Evolutionary conservation across 805 yeast species (phyloP).

Genomic region (Kuraishia piskuri): DNA sequence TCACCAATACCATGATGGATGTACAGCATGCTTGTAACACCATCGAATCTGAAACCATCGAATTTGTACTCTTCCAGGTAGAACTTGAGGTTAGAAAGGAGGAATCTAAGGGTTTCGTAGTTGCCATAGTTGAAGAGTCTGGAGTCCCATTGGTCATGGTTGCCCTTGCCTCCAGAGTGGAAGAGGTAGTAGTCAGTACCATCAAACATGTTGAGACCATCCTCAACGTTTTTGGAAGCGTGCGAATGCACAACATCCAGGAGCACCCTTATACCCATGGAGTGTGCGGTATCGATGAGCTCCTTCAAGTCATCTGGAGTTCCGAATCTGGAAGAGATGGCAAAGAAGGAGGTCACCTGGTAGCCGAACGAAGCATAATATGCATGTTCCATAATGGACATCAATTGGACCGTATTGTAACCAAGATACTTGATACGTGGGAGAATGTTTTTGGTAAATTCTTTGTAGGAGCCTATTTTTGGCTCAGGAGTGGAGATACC

Average conservation of each 20-base stretch:
- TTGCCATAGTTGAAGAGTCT: constrained; percentile 85
- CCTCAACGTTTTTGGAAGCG: constrained; percentile 89
- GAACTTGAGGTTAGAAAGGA: constrained; percentile 76
- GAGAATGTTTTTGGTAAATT: constrained; percentile 70
- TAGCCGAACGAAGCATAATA: constrained; percentile 98
- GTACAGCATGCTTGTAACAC: constrained; percentile 91
- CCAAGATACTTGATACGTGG: constrained; percentile 85
- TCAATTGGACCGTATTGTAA: constrained; percentile 86
- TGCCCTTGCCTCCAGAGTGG: constrained; percentile 81
- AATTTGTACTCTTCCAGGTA: constrained; percentile 77
- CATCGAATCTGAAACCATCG: constrained; percentile 96
- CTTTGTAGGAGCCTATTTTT: constrained; percentile 73
- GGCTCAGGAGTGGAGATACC: constrained; percentile 94
- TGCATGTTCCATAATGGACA: constrained; percentile 99
- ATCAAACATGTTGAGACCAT: constrained; percentile 88
- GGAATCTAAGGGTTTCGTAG: constrained; percentile 83
- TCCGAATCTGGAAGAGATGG: constrained; percentile 84
- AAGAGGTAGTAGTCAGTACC: constrained; percentile 94
- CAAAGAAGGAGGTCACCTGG: constrained; percentile 89
- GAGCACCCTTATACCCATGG: constrained; percentile 75
- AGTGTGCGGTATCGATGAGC: constrained; percentile 86
- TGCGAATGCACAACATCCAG: constrained; percentile 95
- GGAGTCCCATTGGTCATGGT: constrained; percentile 94
- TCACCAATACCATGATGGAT: constrained; percentile 86
- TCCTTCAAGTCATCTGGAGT: constrained; percentile 92